Conservation (phyloP, 2,329 filamentous ascomycete species). For the Exutisphaerella laricina region DNA sequence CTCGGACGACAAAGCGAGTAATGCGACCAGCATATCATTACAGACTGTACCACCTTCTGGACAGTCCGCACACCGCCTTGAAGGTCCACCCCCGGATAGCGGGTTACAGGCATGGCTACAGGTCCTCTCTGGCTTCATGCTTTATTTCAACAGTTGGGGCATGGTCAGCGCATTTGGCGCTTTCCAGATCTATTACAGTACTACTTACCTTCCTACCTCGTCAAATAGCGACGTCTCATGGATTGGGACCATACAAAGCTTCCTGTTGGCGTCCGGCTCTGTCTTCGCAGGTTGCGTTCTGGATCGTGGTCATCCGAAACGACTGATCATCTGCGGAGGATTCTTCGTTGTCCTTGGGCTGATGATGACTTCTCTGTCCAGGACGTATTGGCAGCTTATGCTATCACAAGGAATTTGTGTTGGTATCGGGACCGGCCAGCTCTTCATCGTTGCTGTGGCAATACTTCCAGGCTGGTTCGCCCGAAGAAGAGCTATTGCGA, state of each 20-base stretch:
- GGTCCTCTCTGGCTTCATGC: conserved; percentile 39
- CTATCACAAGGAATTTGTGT: conserved; percentile 48
- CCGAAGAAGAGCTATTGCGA: conserved; percentile 49
- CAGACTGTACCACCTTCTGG: background rate
- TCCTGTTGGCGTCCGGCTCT: conserved; percentile 47
- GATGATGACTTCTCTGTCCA: conserved; percentile 47
- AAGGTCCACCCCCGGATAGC: conserved; percentile 34
- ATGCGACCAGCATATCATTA: too few relatives aligned
- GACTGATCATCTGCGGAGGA: conserved; percentile 36
- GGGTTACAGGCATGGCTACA: conserved; percentile 43
- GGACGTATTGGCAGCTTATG: conserved; percentile 47
- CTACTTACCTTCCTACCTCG: conserved; percentile 1
- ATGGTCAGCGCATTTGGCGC: conserved; percentile 33
- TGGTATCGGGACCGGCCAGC: conserved; percentile 39
- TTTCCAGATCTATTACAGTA: conserved; percentile 45
- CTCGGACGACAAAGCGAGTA: background rate
- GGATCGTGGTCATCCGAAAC: conserved; percentile 40
- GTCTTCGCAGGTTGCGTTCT: conserved; percentile 47
- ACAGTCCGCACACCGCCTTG: background rate
- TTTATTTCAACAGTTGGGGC: conserved; percentile 41
- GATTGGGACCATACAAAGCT: conserved; percentile 47
- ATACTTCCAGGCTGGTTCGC: conserved; percentile 61
- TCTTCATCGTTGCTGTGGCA: conserved; percentile 59
- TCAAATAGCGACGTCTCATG: conserved; percentile 38
- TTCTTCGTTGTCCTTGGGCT: conserved; percentile 42